Base-by-base conservation (phyloP, 768 basidiomycete genomes). In the Leccinum broughii region DNA sequence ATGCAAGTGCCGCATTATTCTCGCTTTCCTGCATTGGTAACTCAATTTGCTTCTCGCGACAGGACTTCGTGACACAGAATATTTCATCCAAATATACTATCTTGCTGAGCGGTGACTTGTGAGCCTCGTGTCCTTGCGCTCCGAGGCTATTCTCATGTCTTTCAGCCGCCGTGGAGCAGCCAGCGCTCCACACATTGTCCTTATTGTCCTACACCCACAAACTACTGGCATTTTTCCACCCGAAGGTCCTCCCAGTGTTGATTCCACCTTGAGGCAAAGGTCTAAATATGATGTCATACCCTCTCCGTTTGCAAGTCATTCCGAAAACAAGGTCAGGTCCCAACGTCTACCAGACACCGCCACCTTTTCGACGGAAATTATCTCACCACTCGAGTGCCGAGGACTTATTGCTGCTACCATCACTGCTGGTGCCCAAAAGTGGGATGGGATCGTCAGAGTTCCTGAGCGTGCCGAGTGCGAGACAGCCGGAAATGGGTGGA, bases 91-190 rank as follows among this genome's bases (percentile, higher is more conserved):
- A 78, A 50, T 84, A 80, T 62, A 82, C 85, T 59, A 62, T 83
- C 17, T 66, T 78, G 32, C 65, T 85, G n/a, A 77, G 77, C 0
- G 87, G 86, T 10, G 77, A 77, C 72, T 84, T 86, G 87, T 89
- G 67, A 68, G 87, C 72, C 4, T 22, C n/a, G 11, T n/a, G n/a
- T 58, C 7, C n/a, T 22, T 41, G 28, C 17, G 30, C 22, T 50
- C 20, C 11, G 28, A 17, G 2, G 2, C 6, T n/a, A 44, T 39
- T 17, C 37, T 63, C 8, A 60, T 34, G 32, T 57, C n/a, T 51
- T 41, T 52, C 39, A 70, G 87, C 63, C 84, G 87, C 17, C 82
- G 87, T 41, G 80, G 78, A 26, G 24, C 26, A 54, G 26, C 41
- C 53, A 65, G 34, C 15, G 60, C 72, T 20, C 58, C 62, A 28